These are phyloP conservation scores for Apiospora pterosperma DNA, from an alignment of 2,329 filamentous ascomycete genomes.

Conservation along the genomic window DNA sequence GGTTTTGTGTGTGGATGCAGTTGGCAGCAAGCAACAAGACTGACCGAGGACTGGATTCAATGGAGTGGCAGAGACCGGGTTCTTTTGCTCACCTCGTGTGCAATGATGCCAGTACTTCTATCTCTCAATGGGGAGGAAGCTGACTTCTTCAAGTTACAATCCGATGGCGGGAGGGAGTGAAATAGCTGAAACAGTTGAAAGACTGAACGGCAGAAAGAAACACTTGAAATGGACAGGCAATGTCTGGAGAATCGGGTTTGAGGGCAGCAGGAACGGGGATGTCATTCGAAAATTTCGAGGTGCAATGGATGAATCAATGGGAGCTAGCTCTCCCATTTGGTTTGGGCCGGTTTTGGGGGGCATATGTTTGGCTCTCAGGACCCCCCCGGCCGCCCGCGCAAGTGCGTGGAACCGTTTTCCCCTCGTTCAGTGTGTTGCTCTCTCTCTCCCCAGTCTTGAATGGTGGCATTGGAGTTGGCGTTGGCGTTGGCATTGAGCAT, in stretches of 20 bases:
- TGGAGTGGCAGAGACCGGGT: neutral
- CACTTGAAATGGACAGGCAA: neutral
- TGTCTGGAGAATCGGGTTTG: neutral
- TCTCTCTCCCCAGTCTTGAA: no score
- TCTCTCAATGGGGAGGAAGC: neutral
- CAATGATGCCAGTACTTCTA: neutral
- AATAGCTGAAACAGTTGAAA: neutral
- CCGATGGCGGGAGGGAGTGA: constrained; percentile 1
- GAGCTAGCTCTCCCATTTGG: neutral
- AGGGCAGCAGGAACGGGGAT: constrained; percentile 4
- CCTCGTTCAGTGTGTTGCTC: neutral
- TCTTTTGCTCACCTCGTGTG: neutral
- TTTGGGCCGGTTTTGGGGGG: neutral
- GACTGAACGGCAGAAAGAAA: constrained; percentile 3
- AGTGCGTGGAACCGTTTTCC: neutral
- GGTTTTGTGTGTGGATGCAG: neutral
- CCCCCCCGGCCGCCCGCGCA: neutral
- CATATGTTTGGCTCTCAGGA: constrained; percentile 1
- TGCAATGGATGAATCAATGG: constrained; percentile 1
- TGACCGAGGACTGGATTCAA: neutral
- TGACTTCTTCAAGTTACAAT: neutral
- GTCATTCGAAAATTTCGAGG: constrained; percentile 6
- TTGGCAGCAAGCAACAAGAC: neutral
- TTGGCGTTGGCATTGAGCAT: neutral
- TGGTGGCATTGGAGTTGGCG: no score